Evolutionary conservation across 495 filamentous ascomycete genomes (phyloP).

Genomic region (Annulohypoxylon bovei): DNA sequence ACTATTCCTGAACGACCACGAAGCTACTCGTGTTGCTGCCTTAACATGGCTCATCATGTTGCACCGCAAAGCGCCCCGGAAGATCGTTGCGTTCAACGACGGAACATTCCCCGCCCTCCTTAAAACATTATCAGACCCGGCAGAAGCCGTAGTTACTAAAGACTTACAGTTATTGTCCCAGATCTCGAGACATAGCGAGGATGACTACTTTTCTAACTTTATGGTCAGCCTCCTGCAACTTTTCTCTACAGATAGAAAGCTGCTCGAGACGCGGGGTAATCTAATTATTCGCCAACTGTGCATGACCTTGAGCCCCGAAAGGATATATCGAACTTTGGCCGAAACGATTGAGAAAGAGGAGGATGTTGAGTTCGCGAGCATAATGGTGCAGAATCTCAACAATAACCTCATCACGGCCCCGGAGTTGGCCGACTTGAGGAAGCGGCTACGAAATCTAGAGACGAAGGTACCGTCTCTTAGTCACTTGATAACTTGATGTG

Average conservation of each 20-base stretch:
- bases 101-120: slow-evolving; percentile 96
- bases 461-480: slow-evolving; percentile 66
- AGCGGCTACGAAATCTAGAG: slow-evolving; percentile 89
- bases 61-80: slow-evolving; percentile 91
- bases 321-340: slow-evolving; percentile 95
- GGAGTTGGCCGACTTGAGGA: slow-evolving; percentile 89
- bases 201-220: slow-evolving; percentile 96
- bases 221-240: slow-evolving; percentile 97
- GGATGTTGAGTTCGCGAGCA: slow-evolving; percentile 97
- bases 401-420: slow-evolving; percentile 99
- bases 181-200: slow-evolving; percentile 95
- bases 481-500: neutral
- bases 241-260: slow-evolving; percentile 89
- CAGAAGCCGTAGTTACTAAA: slow-evolving; percentile 94
- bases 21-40: slow-evolving; percentile 92
- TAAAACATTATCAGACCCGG: slow-evolving; percentile 95
- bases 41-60: slow-evolving; percentile 98
- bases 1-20: slow-evolving; percentile 95
- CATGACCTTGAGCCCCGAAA: slow-evolving; percentile 88
- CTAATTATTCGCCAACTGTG: slow-evolving; percentile 96
- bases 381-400: slow-evolving; percentile 99
- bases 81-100: slow-evolving; percentile 95
- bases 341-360: slow-evolving; percentile 98
- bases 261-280: slow-evolving; percentile 93
- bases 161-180: slow-evolving; percentile 95